Evolutionary conservation across 768 basidiomycete species (phyloP), one percentile per base, ranked within the genome.

Genomic region (Termitomyces sp.): DNA sequence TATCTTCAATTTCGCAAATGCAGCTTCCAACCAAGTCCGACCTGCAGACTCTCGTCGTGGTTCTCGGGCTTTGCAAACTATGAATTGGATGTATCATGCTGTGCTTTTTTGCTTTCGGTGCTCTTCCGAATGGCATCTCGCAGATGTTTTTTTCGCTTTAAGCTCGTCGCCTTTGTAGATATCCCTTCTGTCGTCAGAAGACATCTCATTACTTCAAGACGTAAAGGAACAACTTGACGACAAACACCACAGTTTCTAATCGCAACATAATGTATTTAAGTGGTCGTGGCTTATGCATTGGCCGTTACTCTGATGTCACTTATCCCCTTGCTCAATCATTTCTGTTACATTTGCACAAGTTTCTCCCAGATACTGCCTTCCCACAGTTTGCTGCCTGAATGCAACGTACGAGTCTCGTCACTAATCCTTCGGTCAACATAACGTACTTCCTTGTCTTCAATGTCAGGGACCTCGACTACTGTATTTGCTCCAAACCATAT

Each of bases 351-450:
- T 58, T 13, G 38, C 55, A 41, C 55, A 50, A 59, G 41, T 64
- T 51, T 63, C 43, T 5, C 54, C 50, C 49, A 30, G 49, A 96
- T 94, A 32, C 6, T 33, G 87, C 95, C 50, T 96, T 84, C 73
- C 95, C 95, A 4, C 82, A 93, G 0, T 88, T 94, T 62, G 95
- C 95, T 2, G 82, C 87, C 4, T 88, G 87, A 0, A 83, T 97
- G 56, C 71, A 73, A 40, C 82, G 94, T 3, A 84, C 83, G 12
- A 87, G 87, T 61, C 79, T 82, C 2, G 69, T 70, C 28, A 83
- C 79, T 46, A 90, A 94, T 64, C 91, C 93, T 0, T 76, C 95
- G 35, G 96, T 97, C 75, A 87, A 75, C 58, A 80, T 88, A 3
- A 60, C 88, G 35, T 90, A 93, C 68, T 93, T 94, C 75, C 75